A percentile compares a stretch with the other conserved stretches of the same genome.
These are phyloP conservation scores for Fraxinus dipetala DNA, from an alignment of 305 asterid species.

Conservation along the genomic window DNA sequence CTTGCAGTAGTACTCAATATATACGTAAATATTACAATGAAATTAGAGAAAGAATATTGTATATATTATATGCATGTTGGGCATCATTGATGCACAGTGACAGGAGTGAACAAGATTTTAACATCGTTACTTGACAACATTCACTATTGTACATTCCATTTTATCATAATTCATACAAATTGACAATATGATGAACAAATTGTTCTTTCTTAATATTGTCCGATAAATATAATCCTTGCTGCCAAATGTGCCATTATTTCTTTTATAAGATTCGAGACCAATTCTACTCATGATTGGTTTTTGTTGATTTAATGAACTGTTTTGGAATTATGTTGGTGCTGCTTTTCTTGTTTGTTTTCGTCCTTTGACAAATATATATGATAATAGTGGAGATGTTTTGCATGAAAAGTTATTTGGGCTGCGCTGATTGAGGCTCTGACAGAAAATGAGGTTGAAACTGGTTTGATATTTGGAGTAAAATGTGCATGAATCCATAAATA, in stretches of 20 bases:
- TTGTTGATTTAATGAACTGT: not conserved
- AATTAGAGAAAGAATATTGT: conserved; percentile 1
- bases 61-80: not conserved
- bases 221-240: not conserved
- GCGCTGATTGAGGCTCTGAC: not conserved
- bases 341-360: not conserved
- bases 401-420: not conserved
- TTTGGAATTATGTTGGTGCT: not conserved
- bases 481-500: not conserved
- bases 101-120: not conserved
- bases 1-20: conserved; percentile 19
- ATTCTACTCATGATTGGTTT: not conserved
- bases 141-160: not conserved
- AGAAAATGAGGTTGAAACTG: not conserved
- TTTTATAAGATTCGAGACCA: not conserved
- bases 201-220: not conserved
- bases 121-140: not conserved
- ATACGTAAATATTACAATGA: not conserved
- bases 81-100: not conserved
- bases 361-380: not conserved
- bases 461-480: not conserved
- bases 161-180: not conserved
- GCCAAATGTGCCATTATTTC: not conserved
- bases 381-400: not conserved
- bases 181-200: not conserved